These are phyloP conservation scores for Lentinus tigrinus DNA, from an alignment of 768 basidiomycete genomes.

Conservation along the genomic window DNA sequence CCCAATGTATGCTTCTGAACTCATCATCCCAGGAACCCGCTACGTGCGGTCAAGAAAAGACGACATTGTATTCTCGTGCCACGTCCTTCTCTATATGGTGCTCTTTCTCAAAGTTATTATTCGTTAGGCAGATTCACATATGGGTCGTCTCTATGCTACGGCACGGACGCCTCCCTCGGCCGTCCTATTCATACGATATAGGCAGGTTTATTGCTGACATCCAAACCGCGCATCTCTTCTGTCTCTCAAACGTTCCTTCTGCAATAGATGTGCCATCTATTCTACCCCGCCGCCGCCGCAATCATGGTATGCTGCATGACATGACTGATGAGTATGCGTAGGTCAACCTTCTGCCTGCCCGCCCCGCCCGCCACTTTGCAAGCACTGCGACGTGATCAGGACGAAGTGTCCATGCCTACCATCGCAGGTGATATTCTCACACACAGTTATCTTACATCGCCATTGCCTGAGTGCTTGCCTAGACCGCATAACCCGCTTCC, in stretches of 20 bases:
- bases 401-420: no score
- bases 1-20: background rate
- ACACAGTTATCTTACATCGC: no score
- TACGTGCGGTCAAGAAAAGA: conserved; percentile 8
- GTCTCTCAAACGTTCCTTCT: conserved; percentile 33
- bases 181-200: conserved; percentile 16
- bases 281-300: conserved; percentile 34
- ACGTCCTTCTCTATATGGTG: conserved; percentile 6
- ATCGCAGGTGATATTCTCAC: no score
- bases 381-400: no score
- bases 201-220: conserved; percentile 40
- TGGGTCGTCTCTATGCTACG: background rate
- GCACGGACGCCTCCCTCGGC: background rate
- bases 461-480: no score
- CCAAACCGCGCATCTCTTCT: conserved; percentile 28
- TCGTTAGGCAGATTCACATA: conserved; percentile 24
- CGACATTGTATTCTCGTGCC: conserved; percentile 21
- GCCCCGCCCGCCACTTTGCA: no score
- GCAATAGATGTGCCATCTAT: conserved; percentile 26
- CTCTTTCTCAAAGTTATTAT: conserved; percentile 19
- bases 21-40: background rate
- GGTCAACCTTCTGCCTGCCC: background rate
- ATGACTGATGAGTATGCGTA: background rate
- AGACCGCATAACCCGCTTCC: no score
- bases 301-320: conserved; percentile 27